Percentiles rank a stretch among this genome's conserved stretches.
phyloP scores from a whole-genome alignment of 768 basidiomycete genomes.

The Suillus placidus region DNA sequence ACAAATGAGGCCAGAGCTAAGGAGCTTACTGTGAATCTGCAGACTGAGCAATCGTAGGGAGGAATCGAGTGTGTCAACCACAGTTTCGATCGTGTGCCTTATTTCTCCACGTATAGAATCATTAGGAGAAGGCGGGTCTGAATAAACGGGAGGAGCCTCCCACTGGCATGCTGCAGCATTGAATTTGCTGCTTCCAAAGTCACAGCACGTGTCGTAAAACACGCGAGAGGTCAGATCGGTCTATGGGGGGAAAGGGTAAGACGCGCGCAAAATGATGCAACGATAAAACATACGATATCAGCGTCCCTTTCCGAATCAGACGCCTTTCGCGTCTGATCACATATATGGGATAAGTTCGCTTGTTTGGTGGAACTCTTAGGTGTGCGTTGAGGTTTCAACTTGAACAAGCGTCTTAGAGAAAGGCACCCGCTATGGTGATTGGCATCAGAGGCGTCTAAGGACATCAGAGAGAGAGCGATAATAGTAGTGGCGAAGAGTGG shows the following conservation, averaged over 20 bases:
- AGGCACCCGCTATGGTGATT: conserved; percentile 25
- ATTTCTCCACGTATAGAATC: conserved; percentile 36
- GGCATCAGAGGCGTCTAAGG: conserved; percentile 24
- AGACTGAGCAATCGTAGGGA: conserved; percentile 67
- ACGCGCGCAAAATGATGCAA: background rate
- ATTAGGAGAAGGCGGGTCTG: conserved; percentile 18
- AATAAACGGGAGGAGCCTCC: conserved; percentile 48
- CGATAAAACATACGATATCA: background rate
- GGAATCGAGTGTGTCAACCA: conserved; percentile 52
- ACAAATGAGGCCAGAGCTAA: conserved; percentile 13
- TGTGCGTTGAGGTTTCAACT: conserved; percentile 5
- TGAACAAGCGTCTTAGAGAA: conserved; percentile 25
- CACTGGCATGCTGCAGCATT: conserved; percentile 31
- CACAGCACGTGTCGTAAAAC: conserved; percentile 46
- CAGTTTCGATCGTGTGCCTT: conserved; percentile 54
- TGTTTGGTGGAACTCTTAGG: conserved; percentile 1
- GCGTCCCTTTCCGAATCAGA: background rate
- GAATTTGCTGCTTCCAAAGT: conserved; percentile 41
- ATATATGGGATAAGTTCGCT: background rate
- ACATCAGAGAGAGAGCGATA: conserved; percentile 22
- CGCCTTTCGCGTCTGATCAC: background rate
- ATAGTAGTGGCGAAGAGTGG: conserved; percentile 14
- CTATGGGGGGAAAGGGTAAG: background rate
- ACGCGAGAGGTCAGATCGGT: conserved; percentile 23
- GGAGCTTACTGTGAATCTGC: conserved; percentile 65